Base-by-base conservation (phyloP, 306 rosid species). In the Senna tora region DNA sequence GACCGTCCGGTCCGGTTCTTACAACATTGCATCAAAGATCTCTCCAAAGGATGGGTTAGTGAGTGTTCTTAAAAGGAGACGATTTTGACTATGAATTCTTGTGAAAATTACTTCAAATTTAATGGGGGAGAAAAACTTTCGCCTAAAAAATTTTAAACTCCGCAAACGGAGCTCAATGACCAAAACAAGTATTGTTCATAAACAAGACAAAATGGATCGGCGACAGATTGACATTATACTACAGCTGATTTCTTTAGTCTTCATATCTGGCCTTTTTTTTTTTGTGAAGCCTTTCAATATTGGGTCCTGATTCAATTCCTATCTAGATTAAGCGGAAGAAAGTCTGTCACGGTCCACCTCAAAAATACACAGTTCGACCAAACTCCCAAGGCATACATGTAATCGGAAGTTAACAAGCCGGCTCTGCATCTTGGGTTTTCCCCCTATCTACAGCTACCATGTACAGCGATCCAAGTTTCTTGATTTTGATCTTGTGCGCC, bases 401-500 rank as follows among this genome's bases (percentile, higher is more conserved):
- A 9, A 9, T 13, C 16, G 9, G 53, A 42, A 38, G 14, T 14
- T 33, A 12, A 39, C 13, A 6, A 53, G 34, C 45, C 41, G 12
- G 20, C 53, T 15, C 10, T 0, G 51, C 19, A 41, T 21, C 43
- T 36, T 2, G 4, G 47, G 51, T 50, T 54, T 70, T 17, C 21
- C 2, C 16, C 17, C 25, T 33, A 33, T 60, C 22, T 60, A 34
- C 22, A 19, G 6, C 5, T 19, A 7, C 25, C 28, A 33, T 59
- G 22, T 30, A 47, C 41, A 15, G 13, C 5, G 47, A 30, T 67
- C 62, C 71, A 25, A 52, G 64, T 20, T 19, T 7, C 55, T 41
- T 63, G 21, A 51, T 9, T 34, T 38, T 38, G 41, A 72, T 72
- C 51, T 19, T 59, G 39, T 7, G 16, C 14, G 62, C 30, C 50